Base-by-base conservation (phyloP, 805 yeast species). In the Danielia reshetovae region DNA sequence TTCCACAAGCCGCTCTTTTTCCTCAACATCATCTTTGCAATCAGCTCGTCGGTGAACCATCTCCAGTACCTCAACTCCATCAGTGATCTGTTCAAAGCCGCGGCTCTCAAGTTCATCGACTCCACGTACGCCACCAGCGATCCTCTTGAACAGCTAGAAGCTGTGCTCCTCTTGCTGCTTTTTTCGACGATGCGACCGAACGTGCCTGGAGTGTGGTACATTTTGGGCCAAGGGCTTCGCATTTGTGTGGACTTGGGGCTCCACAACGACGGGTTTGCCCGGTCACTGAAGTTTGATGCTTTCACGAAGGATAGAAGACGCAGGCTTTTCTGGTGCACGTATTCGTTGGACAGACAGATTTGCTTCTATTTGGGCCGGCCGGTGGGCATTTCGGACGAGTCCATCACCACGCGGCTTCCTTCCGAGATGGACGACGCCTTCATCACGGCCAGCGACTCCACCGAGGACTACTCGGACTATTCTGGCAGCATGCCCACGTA, bases 171-270 rank as follows among this genome's bases (percentile, higher is more conserved):
- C 10, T 60, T 84, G 27, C 77, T 90, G 0, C 52, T 81, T 4
- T 88, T 83, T 52, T 77, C 94, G 1, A 69, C 82, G 22, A 86
- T 88, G 95, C 70, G 95, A 38, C 96, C 96, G 0, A 80, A 90
- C 1, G 75, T 76, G 10, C 95, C 96, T 0, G 93, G 95, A 3
- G 86, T 85, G n/a, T 88, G 97, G 97, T 85, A 85, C 54, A 77
- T 84, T 4, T 62, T 85, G 43, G 96, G 96, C 0, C 75, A 85
- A 2, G 88, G 90, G 0, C 58, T 86, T 32, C 69, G 96, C 40
- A 58, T 85, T 32, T 79, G 90, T 47, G 85, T 87, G 18, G 96
- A 88, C 57, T 57, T 88, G 40, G 96, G 95, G 1, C 64, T 88
- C 6, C 96, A 88, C 56, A 76, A 78, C 24, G 96, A 87, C 49